Base-by-base conservation (phyloP, 768 basidiomycete genomes). In the Pleurotus salmoneostramineus region DNA sequence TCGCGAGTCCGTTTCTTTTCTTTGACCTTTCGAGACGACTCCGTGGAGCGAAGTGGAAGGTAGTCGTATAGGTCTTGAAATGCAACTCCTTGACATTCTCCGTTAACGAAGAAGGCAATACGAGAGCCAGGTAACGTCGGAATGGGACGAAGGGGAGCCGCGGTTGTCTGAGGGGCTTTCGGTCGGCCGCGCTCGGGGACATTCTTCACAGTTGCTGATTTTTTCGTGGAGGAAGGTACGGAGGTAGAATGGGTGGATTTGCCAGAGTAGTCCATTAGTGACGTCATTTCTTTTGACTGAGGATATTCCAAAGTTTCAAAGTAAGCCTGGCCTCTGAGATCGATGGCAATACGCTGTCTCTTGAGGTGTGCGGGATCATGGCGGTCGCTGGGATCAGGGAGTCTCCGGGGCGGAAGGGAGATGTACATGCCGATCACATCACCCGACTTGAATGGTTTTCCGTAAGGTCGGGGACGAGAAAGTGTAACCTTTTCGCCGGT, bases 401-500 rank as follows among this genome's bases (percentile, higher is more conserved):
- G 68, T 34, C 84, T 81, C 34, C 80, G 79, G 0, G 82, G 78
- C 3, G 97, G 96, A 5, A 98, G 83, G 40, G 83, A 89, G 52
- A 99, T 92, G 69, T 95, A 91, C 83, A 98, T 88, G 21, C 97
- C 97, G 48, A 98, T 75, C 15, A 95, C 88, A 71, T 98, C 93
- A 5, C 94, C 94, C 1, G 93, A 81, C 55, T 76, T 77, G 67
- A 91, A 96, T 0, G 83, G 63, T 35, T 74, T 71, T 4, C 91
- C 93, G 65, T 97, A 98, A 6, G 87, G 79, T 47, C 84, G 82
- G 10, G 88, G 88, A 46, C 91, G 82, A 1, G 95, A 92, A 7
- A 95, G 74, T 1, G 89, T 88, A 44, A 96, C 87, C 71, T 92
- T 95, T 61, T 98, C 93, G 10, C 97, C 96, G 0, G 87, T 88